Base-by-base conservation (phyloP, 148 eudicot species). In the Camellia sinensis region DNA sequence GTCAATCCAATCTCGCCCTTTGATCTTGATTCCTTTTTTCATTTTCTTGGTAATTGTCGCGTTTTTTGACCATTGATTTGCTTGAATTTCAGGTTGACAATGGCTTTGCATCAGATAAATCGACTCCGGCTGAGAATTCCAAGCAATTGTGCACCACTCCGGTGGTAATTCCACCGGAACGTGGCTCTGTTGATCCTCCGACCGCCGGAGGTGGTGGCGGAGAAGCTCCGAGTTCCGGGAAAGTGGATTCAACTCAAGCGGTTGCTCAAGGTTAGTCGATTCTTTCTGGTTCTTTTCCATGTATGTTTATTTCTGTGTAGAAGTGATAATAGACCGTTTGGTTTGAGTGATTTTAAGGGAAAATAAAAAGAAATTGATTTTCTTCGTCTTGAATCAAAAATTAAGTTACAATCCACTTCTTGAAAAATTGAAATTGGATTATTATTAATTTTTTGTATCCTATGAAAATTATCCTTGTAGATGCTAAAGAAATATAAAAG, bases 101-200 rank as follows among this genome's bases (percentile, higher is more conserved):
- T 82, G 91, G 80, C 17, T 83, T 69, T 74, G 82, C 71, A 45
- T 78, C 80, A 83, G 91, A 86, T 73, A 89, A 89, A 80, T 79
- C 87, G 53, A 76, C 81, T 72, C 75, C 78, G 74, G 87, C 76
- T 45, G 93, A 88, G 78, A 90, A 84, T 90, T 85, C 91, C 22
- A 91, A 90, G 85, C 88, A 87, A 57, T 10, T 80, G 75, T 71
- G 87, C 68, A 60, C 83, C 48, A 82, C 87, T 40, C 82, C 80
- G 73, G 78, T 71, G 29, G 73, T 70, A 80, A 91, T 89, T 83
- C 83, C 86, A 8, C 75, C 82, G 67, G 88, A 82, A 69, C 50
- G 75, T 6, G 82, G 71, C 7, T 53, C 75, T 22, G 74, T 15
- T 43, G 79, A 45, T 48, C 71, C 70, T 14, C 18, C 76, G 48